Base-by-base conservation (phyloP, 2,329 filamentous ascomycete genomes). In the Beauveria medogensis region DNA sequence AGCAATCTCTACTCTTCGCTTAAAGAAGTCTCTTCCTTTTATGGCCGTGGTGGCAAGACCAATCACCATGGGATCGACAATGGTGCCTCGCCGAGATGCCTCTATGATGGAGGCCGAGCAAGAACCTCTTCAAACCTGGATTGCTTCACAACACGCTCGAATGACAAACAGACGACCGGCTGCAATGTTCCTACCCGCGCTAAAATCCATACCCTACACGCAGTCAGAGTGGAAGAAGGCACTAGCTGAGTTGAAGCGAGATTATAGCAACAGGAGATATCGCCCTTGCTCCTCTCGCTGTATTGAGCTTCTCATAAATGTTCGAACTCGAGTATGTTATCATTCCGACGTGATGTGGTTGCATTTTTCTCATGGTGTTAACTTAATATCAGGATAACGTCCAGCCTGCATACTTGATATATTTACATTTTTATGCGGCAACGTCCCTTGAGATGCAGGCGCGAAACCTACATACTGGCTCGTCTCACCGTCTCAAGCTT, bases 381-480 rank as follows among this genome's bases (percentile, higher is more conserved):
- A 60, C 47, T 43, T 3, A 6, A 7, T 9, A 24, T 0, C n/a
- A 70, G 68, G 73, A 73, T 14, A 68, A 74, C 28, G 72, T 80
- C 22, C 80, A 84, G 67, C 79, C 81, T 2, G 73, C 80, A 7
- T 80, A 85, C 66, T 73, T 84, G 40, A 80, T 85, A 64, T 84
- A 83, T 63, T 75, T 86, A 6, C 78, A 83, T 68, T 85, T 85
- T 68, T 86, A 85, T 63, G 82, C 82, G n/a, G 83, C 83, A 22
- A 79, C 76, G n/a, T 80, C 82, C 16, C 75, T 83, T 47, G 83
- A 85, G 66, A 79, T 80, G 73, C 81, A 82, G 65, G 81, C 81
- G 1, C 76, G 78, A 30, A 74, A 77, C 41, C 71, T 83, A 8
- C 75, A 76, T 18, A 70, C 75, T 12, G 75, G 74, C 2, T 80